A percentile compares a stretch with the other conserved stretches of the same genome.
These are phyloP conservation scores for Paraphoma chrysanthemicola DNA, from an alignment of 2,329 filamentous ascomycete genomes.

Conservation along the genomic window DNA sequence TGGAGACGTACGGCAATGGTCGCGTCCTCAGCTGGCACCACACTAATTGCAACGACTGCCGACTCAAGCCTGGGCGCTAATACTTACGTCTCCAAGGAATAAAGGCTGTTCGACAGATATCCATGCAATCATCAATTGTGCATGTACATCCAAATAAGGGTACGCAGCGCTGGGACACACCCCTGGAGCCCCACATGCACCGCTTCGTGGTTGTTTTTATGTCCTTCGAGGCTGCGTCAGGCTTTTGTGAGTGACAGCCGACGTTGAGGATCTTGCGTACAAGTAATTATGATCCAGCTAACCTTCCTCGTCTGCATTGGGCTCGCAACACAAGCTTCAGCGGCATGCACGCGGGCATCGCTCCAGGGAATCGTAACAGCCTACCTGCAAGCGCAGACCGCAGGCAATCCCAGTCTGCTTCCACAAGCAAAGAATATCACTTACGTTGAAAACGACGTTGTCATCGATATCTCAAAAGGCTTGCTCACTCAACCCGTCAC, in stretches of 20 bases:
- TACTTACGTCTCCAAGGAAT: too few relatives aligned
- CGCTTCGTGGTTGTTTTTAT: background rate
- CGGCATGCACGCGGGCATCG: constrained; percentile 19
- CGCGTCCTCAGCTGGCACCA: too few relatives aligned
- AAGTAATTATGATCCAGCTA: background rate
- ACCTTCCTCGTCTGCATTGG: background rate
- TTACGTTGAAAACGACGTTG: constrained; percentile 25
- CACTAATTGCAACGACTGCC: too few relatives aligned
- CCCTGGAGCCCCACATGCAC: constrained; percentile 8
- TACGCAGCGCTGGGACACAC: background rate
- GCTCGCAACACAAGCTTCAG: constrained; percentile 11
- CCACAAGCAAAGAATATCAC: constrained; percentile 14
- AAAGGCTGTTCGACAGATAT: too few relatives aligned
- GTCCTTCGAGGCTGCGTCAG: background rate
- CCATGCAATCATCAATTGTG: too few relatives aligned
- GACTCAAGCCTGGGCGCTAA: too few relatives aligned
- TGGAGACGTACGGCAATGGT: too few relatives aligned
- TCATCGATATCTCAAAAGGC: constrained; percentile 11
- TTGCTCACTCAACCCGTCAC: constrained; percentile 17
- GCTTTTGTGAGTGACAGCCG: background rate
- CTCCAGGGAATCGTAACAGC: constrained; percentile 18
- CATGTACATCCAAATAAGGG: background rate
- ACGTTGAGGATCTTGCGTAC: background rate
- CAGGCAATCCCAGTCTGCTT: constrained; percentile 15
- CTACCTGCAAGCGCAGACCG: constrained; percentile 23